Evolutionary conservation across 495 filamentous ascomycete species (phyloP).

Genomic region (Rhypophila decipiens): DNA sequence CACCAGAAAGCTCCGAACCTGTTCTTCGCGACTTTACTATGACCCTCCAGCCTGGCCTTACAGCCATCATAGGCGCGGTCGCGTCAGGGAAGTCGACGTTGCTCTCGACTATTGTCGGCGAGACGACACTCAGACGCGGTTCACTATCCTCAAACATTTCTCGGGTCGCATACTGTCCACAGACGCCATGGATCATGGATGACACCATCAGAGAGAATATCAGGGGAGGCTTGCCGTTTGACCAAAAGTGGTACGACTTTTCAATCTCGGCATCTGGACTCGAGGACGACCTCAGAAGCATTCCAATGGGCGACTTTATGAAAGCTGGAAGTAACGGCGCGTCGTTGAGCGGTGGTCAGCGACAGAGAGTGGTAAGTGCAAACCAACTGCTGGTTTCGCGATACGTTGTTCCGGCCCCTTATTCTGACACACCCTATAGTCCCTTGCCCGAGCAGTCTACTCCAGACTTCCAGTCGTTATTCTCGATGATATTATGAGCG

Average conservation of each 20-base stretch:
- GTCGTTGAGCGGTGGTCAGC: conserved; percentile 57
- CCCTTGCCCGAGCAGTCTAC: conserved; percentile 29
- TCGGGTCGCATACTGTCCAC: conserved; percentile 21
- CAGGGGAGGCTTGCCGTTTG: conserved; percentile 39
- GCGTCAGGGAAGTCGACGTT: conserved; percentile 30
- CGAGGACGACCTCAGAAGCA: conserved; percentile 39
- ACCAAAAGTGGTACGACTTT: conserved; percentile 51
- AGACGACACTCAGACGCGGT: neutral
- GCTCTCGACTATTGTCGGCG: conserved; percentile 28
- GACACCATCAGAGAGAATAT: conserved; percentile 25
- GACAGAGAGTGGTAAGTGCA: conserved; percentile 44
- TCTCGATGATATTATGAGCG: conserved; percentile 49
- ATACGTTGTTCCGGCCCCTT: too few species aligned
- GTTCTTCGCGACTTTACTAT: neutral
- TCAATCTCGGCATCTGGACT: conserved; percentile 54
- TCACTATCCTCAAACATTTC: conserved; percentile 8
- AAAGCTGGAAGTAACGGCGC: conserved; percentile 56
- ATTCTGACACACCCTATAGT: conserved; percentile 13
- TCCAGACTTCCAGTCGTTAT: conserved; percentile 14
- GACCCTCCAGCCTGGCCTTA: conserved; percentile 1
- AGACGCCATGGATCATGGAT: conserved; percentile 32
- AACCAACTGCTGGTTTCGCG: too few species aligned
- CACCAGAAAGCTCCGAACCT: neutral
- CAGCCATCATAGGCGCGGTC: conserved; percentile 26
- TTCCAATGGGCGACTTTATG: conserved; percentile 51